phyloP scores from a whole-genome alignment of 2,329 filamentous ascomycete genomes.

The Neonectria faginata region DNA sequence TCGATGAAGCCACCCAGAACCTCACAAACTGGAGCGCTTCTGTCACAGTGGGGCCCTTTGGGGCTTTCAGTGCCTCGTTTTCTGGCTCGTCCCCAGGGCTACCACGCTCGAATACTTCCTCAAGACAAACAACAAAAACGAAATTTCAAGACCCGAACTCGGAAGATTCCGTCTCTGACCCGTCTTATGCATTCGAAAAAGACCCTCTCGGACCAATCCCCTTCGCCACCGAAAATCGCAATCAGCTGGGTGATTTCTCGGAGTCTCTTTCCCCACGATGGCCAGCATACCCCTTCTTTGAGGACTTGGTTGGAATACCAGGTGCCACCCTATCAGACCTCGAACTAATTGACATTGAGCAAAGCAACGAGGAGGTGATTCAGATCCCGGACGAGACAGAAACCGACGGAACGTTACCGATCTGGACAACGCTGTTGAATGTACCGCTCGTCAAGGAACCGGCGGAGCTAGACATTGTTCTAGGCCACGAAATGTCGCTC shows the following conservation, averaged over 20 bases:
- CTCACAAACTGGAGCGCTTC: neutral
- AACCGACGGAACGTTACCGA: neutral
- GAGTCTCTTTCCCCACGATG: neutral
- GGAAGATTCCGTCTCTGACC: neutral
- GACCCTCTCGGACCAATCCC: too few relatives aligned
- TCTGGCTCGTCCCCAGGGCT: neutral
- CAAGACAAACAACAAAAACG: neutral
- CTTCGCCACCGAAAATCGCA: neutral
- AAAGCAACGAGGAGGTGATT: neutral
- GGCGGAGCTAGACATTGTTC: neutral
- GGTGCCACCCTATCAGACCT: neutral
- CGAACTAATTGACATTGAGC: neutral
- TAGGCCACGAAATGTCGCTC: neutral
- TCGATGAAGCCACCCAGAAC: neutral
- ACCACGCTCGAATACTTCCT: neutral
- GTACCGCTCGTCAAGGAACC: neutral
- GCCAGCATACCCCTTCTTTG: neutral
- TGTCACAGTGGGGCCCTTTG: neutral
- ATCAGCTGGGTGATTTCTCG: too few relatives aligned
- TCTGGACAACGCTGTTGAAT: neutral
- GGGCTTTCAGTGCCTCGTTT: neutral
- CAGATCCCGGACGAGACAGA: neutral
- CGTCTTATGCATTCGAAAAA: neutral
- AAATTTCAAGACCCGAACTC: neutral
- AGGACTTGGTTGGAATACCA: conserved; percentile 4